Evolutionary conservation across 2,329 filamentous ascomycete species (phyloP).

Genomic region (Xylaria sp.): DNA sequence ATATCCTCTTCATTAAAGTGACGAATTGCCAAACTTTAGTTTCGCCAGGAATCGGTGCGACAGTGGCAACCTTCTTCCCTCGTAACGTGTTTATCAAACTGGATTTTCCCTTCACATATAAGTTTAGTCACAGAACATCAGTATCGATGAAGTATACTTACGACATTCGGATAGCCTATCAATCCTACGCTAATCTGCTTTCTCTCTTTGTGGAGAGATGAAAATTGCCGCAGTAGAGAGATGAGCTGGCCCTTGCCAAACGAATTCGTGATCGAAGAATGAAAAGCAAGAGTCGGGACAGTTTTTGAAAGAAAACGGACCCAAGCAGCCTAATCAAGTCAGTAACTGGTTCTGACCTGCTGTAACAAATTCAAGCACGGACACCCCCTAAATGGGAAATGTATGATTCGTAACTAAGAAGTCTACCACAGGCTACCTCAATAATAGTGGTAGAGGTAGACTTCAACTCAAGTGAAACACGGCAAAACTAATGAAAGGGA

Average conservation of each 20-base stretch:
- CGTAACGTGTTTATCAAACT: constrained; percentile 97
- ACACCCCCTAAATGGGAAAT: constrained; percentile 58
- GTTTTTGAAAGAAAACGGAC: constrained; percentile 89
- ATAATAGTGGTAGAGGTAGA: constrained; percentile 72
- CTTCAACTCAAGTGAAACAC: constrained; percentile 99
- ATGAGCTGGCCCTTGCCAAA: constrained; percentile 98
- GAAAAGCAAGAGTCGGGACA: constrained; percentile 93
- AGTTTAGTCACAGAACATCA: no score
- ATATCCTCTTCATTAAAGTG: constrained; percentile 91
- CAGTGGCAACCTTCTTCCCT: constrained; percentile 93
- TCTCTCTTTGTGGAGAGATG: constrained; percentile 84
- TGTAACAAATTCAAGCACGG: constrained; percentile 17
- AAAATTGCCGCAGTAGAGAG: constrained; percentile 91
- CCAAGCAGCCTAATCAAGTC: constrained; percentile 76
- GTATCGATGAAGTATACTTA: no score
- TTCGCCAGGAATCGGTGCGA: constrained; percentile 94
- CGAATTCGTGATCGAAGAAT: constrained; percentile 92
- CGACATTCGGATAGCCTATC: constrained; percentile 86
- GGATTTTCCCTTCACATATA: constrained; percentile 68
- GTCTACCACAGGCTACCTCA: constrained; percentile 74
- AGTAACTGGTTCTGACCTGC: constrained; percentile 7
- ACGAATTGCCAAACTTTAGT: constrained; percentile 99
- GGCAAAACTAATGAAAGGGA: constrained; percentile 75
- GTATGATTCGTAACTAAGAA: constrained; percentile 99
- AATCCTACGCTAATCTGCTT: constrained; percentile 96